A percentile compares a stretch with the other conserved stretches of the same genome.
Conservation (phyloP, 768 basidiomycete species). For the Xanthoconium stramineum region DNA sequence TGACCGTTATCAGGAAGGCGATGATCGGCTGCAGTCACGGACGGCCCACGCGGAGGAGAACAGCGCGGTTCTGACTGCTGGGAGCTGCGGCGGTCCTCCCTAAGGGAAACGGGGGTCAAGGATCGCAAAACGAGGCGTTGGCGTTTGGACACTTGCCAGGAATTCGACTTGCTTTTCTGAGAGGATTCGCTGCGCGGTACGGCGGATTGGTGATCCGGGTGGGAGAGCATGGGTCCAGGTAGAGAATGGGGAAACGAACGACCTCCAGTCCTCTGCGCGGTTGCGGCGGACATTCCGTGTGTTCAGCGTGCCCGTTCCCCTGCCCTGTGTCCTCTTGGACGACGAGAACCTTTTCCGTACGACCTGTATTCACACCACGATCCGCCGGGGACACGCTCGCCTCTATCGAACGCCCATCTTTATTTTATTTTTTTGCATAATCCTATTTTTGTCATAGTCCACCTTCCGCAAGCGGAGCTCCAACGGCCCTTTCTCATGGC, state of each 20-base stretch:
- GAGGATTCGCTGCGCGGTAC: slow-evolving; percentile 25
- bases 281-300: slow-evolving; percentile 15
- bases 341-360: not conserved
- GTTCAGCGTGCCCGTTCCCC: slow-evolving; percentile 8
- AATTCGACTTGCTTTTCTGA: slow-evolving; percentile 23
- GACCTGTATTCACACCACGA: slow-evolving; percentile 15
- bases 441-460: slow-evolving; percentile 8
- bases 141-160: slow-evolving; percentile 28
- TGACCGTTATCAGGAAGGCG: slow-evolving; percentile 32
- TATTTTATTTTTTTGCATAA: slow-evolving; percentile 11
- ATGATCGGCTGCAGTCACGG: slow-evolving; percentile 30
- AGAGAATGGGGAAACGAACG: slow-evolving; percentile 20
- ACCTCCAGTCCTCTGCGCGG: not conserved
- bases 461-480: slow-evolving; percentile 25
- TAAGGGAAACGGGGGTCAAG: slow-evolving; percentile 18
- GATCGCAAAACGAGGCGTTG: slow-evolving; percentile 16
- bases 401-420: slow-evolving; percentile 8
- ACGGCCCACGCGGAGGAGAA: slow-evolving; percentile 24
- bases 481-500: slow-evolving; percentile 22
- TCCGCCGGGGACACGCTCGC: slow-evolving; percentile 6
- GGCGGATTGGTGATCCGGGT: slow-evolving; percentile 31
- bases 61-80: slow-evolving; percentile 19
- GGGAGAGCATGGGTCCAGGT: slow-evolving; percentile 24
- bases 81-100: slow-evolving; percentile 28
- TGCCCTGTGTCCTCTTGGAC: not conserved